Evolutionary conservation across 768 basidiomycete genomes (phyloP).

Genomic region (Russula earlei): DNA sequence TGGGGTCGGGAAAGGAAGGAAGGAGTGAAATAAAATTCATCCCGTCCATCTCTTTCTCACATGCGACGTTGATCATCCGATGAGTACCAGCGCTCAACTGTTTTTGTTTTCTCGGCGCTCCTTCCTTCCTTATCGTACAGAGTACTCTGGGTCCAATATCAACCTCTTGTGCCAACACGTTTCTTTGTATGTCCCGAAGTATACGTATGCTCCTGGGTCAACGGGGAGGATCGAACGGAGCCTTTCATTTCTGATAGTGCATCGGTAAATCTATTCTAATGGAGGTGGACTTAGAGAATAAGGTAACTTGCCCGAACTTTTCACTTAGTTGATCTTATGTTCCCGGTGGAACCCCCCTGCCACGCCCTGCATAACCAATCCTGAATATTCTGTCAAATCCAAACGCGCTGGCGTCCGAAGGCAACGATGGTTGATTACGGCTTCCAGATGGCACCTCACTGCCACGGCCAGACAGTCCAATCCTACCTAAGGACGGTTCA

Average conservation of each 20-base stretch:
- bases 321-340: not conserved
- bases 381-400: constrained; percentile 32
- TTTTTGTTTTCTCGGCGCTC: not conserved
- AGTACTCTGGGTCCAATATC: not conserved
- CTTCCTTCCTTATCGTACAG: not conserved
- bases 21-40: not conserved
- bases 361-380: constrained; percentile 52
- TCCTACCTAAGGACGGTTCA: constrained; percentile 19
- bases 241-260: not conserved
- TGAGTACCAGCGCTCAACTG: no score
- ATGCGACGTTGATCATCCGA: not conserved
- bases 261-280: not conserved
- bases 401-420: constrained; percentile 13
- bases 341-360: constrained; percentile 18
- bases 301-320: not conserved
- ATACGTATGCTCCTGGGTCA: not conserved
- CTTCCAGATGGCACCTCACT: constrained; percentile 9
- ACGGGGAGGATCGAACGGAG: not conserved
- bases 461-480: constrained; percentile 25
- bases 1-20: not conserved
- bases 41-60: no score
- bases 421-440: constrained; percentile 16
- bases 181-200: not conserved
- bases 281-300: not conserved
- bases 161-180: not conserved